phyloP scores from a whole-genome alignment of 2,329 filamentous ascomycete species.

The Simplicillium sp. region DNA sequence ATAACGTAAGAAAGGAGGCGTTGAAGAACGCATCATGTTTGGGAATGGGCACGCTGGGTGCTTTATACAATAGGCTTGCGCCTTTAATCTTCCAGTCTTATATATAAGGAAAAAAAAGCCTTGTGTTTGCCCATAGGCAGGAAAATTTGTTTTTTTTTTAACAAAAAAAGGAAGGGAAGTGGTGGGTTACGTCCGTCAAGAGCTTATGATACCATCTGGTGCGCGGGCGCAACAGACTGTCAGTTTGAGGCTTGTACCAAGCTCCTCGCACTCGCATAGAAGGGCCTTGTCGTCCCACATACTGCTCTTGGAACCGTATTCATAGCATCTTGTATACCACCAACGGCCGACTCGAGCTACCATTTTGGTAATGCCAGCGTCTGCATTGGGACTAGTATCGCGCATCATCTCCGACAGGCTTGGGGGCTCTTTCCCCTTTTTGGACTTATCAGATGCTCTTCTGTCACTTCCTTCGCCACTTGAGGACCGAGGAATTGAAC shows the following conservation, averaged over 20 bases:
- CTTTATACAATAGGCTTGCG: no score
- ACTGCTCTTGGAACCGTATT: slow-evolving; percentile 53
- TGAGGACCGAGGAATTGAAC: slow-evolving; percentile 26
- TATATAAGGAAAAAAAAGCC: no score
- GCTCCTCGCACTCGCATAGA: slow-evolving; percentile 75
- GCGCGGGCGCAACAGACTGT: slow-evolving; percentile 88
- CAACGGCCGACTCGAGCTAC: slow-evolving; percentile 85
- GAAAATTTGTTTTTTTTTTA: no score
- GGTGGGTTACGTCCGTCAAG: slow-evolving; percentile 19
- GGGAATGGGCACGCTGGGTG: no score
- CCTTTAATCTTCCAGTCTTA: no score
- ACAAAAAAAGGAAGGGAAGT: neutral
- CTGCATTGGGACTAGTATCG: slow-evolving; percentile 58
- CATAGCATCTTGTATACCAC: slow-evolving; percentile 96
- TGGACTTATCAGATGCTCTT: slow-evolving; percentile 5
- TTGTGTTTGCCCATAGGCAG: no score
- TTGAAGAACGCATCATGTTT: no score
- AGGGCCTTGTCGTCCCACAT: slow-evolving; percentile 74
- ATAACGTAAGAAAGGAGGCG: neutral
- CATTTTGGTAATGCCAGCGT: slow-evolving; percentile 85
- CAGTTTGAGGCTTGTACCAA: slow-evolving; percentile 79
- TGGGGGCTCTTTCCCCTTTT: slow-evolving; percentile 32
- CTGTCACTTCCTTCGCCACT: slow-evolving; percentile 8
- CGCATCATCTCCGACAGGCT: slow-evolving; percentile 64
- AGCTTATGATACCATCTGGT: slow-evolving; percentile 47